Base-by-base conservation (phyloP, 768 basidiomycete species). In the Mycena leptocephala region DNA sequence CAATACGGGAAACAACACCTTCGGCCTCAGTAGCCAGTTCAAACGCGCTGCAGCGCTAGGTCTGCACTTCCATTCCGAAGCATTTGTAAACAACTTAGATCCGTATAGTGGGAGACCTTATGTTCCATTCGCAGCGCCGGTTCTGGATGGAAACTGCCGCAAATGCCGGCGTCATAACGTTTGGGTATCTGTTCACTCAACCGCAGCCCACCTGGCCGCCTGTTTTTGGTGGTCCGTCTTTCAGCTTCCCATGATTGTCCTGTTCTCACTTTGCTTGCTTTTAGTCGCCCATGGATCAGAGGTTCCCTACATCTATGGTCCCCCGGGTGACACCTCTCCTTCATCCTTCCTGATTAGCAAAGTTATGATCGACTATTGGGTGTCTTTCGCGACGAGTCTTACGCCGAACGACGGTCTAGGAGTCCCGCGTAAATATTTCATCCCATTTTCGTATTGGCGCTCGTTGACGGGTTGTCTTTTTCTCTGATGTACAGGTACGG, bases 141-240 rank as follows among this genome's bases (percentile, higher is more conserved):
- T 79, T 81, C 20, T 87, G 84, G 81, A 87, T 86, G 26, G 84
- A 85, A 39, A 87, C 86, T 2, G 86, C 90, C 2, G 83, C 83
- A n/a, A 84, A 77, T 9, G 79, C 78, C 13, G 88, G 88, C 7
- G 84, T 88, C 5, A 84, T 84, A 72, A 83, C 84, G 3, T 89
- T 83, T 67, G 88, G 86, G 1, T 90, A 89, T 76, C 78, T 88
- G 9, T 90, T 89, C 77, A 86, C 85, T 1, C 85, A 89, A 39
- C 86, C 85, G 0, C 85, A 86, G 30, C 65, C 66, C 3, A 41
- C 33, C 4, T 35, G 46, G 10, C 33, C 78, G 1, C 81, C 84
- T 28, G 66, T 71, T 18, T 24, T 80, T 16, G 86, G 86, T 80
- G 84, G 86, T 86, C 13, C 43, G 81, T 75, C 24, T 35, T 4